These are phyloP conservation scores for Hymenoscyphus albidus DNA, from an alignment of 2,329 filamentous ascomycete genomes.

Conservation along the genomic window DNA sequence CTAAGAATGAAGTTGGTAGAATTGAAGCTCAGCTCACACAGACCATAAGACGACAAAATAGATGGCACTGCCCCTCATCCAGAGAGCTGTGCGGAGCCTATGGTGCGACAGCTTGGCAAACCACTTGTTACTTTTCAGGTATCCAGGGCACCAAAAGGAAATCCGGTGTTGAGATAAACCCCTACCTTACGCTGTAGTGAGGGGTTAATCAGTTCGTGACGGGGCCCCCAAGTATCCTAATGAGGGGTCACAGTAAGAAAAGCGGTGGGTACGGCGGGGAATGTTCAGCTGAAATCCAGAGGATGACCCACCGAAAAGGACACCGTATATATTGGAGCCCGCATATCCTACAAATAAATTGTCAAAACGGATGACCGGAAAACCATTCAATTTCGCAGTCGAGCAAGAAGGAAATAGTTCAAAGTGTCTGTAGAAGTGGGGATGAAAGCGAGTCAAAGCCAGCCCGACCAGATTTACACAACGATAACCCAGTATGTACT, in stretches of 20 bases:
- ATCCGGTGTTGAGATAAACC: not conserved
- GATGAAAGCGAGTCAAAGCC: too few species aligned
- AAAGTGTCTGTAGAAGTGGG: too few species aligned
- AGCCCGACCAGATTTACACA: too few species aligned
- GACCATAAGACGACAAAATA: not conserved
- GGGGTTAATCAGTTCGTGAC: not conserved
- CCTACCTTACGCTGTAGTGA: not conserved
- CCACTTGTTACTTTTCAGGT: not conserved
- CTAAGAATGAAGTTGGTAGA: not conserved
- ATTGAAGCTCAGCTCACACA: not conserved
- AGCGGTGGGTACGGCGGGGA: not conserved
- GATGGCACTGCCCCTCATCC: not conserved
- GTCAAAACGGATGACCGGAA: too few species aligned
- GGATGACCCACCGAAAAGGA: not conserved
- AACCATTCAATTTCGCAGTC: too few species aligned
- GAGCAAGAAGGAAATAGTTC: too few species aligned
- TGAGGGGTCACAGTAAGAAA: not conserved
- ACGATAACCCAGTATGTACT: not conserved
- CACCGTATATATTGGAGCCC: not conserved
- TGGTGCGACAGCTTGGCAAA: constrained; percentile 6
- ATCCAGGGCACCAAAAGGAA: not conserved
- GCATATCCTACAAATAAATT: too few species aligned
- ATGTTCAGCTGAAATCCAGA: not conserved
- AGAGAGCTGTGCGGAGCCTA: not conserved
- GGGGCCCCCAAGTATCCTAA: not conserved